Base-by-base conservation (phyloP, 225 moss, liverwort and hornwort species). In the Neckera pumila region DNA sequence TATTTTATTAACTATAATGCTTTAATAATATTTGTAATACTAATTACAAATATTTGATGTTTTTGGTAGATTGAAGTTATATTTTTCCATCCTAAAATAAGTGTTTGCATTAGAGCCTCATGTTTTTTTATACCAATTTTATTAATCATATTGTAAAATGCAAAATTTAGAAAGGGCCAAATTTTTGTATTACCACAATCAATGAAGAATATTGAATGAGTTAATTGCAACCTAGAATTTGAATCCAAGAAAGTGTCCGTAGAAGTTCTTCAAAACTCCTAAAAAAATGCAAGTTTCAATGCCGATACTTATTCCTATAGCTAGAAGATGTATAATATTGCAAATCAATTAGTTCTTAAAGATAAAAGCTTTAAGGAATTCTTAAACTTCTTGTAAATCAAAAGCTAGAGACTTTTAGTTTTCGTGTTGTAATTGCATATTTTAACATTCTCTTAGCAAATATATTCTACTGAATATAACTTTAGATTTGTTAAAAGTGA, bases 291-390 rank as follows among this genome's bases (percentile, higher is more conserved):
- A 42, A 42, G 14, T 40, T 14, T 26, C 1, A 42, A 22, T 25
- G 5, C 0, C 0, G 1, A 40, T 0, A 70, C 14, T 40, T 40
- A 38, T 40, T 70, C 4, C n/a, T n/a, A n/a, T n/a, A n/a, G n/a
- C 13, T 49, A 51, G 51, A 51, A 14, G 3, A 14, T 51, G 15
- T 26, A 26, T 14, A 26, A 15, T 71, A 42, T 71, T 28, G 1
- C 6, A 73, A 40, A 30, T 14, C 18, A 45, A 45, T 45, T 10
- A 30, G 3, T 17, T 43, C 6, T 45, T 28, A 6, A 26, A 17
- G 1, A 28, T 28, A 17, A 72, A 28, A 9, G 6, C 2, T 28
- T 43, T 16, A 28, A 28, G 27, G 27, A 10, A 10, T 27, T 43
- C 17, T 6, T 43, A 43, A 28, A 10, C 17, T 43, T 14, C 1